Evolutionary conservation across 2,329 filamentous ascomycete species (phyloP).

Genomic region (Alternaria burnsii): DNA sequence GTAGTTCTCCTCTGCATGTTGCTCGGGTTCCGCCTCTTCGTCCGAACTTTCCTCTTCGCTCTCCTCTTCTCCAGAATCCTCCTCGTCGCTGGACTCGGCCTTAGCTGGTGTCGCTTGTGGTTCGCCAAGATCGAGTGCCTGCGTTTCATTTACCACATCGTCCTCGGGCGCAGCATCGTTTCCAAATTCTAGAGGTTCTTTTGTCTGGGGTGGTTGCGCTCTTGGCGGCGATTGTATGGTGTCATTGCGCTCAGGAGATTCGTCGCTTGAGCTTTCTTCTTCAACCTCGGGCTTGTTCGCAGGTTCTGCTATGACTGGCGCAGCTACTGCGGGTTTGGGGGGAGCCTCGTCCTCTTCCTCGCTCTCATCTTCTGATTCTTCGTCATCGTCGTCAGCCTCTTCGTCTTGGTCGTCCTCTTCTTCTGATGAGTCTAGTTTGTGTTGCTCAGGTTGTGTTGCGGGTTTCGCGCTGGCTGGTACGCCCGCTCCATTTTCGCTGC

Average conservation of each 20-base stretch:
- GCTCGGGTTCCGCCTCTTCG: slow-evolving; percentile 20
- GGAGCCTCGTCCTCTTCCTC: slow-evolving; percentile 15
- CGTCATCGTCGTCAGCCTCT: slow-evolving; percentile 19
- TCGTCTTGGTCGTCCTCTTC: slow-evolving; percentile 31
- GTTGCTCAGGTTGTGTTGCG: slow-evolving; percentile 23
- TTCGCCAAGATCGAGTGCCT: slow-evolving; percentile 26
- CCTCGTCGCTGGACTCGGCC: slow-evolving; percentile 17
- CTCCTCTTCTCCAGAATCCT: slow-evolving; percentile 33
- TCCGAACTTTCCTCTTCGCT: slow-evolving; percentile 45
- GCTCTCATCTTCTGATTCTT: slow-evolving; percentile 17
- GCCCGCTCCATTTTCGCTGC: slow-evolving; percentile 51
- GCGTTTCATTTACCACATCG: slow-evolving; percentile 24
- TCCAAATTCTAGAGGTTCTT: slow-evolving; percentile 13
- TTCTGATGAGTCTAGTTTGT: slow-evolving; percentile 27
- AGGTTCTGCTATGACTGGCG: slow-evolving; percentile 6
- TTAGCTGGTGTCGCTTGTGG: slow-evolving; percentile 1
- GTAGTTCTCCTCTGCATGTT: slow-evolving; percentile 50
- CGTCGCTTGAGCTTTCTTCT: slow-evolving; percentile 8
- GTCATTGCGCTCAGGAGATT: slow-evolving; percentile 35
- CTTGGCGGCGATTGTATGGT: slow-evolving; percentile 45
- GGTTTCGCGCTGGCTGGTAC: slow-evolving; percentile 19
- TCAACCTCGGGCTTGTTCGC: slow-evolving; percentile 13
- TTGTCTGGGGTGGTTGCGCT: slow-evolving; percentile 14
- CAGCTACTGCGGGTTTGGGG: slow-evolving; percentile 11
- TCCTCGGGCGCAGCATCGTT: slow-evolving; percentile 20